These are phyloP conservation scores for Aureobasidium subglaciale DNA, from an alignment of 2,329 filamentous ascomycete genomes.

Conservation along the genomic window DNA sequence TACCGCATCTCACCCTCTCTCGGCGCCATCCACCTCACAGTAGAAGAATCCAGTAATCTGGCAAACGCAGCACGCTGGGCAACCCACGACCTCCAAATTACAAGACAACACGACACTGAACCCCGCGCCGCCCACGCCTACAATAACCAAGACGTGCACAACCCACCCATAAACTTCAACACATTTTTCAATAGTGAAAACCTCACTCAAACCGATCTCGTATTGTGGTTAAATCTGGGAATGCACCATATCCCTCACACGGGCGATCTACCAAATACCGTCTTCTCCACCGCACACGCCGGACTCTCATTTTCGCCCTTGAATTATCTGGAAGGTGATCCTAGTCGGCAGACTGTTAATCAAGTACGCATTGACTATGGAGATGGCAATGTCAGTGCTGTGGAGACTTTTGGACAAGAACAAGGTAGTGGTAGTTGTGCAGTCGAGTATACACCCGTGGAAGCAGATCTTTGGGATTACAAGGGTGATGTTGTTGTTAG, in stretches of 20 bases:
- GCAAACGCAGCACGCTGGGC: conserved; percentile 29
- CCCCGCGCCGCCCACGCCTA: conserved; percentile 30
- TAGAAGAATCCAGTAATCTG: conserved; percentile 22
- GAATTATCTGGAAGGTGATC: conserved; percentile 39
- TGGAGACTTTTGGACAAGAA: conserved; percentile 30
- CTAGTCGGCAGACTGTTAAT: conserved; percentile 35
- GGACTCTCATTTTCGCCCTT: conserved; percentile 39
- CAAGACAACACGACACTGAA: conserved; percentile 42
- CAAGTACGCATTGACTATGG: conserved; percentile 36
- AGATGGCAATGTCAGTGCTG: conserved; percentile 24
- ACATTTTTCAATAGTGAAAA: conserved; percentile 39
- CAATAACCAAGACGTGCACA: conserved; percentile 31
- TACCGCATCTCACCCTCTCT: conserved; percentile 41
- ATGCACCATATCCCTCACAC: conserved; percentile 54
- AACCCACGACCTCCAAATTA: conserved; percentile 35
- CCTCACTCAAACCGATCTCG: conserved; percentile 40
- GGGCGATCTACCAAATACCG: conserved; percentile 48
- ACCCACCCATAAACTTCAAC: conserved; percentile 39
- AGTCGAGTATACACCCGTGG: conserved; percentile 23
- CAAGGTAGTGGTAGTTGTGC: conserved; percentile 23
- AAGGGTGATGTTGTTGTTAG: conserved; percentile 30
- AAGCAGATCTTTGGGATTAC: conserved; percentile 26
- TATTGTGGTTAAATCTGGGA: conserved; percentile 49
- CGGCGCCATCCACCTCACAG: conserved; percentile 24
- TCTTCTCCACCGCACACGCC: conserved; percentile 42